Conservation (phyloP, 1,284 basidiomycete species). For the Puccinia horiana region DNA sequence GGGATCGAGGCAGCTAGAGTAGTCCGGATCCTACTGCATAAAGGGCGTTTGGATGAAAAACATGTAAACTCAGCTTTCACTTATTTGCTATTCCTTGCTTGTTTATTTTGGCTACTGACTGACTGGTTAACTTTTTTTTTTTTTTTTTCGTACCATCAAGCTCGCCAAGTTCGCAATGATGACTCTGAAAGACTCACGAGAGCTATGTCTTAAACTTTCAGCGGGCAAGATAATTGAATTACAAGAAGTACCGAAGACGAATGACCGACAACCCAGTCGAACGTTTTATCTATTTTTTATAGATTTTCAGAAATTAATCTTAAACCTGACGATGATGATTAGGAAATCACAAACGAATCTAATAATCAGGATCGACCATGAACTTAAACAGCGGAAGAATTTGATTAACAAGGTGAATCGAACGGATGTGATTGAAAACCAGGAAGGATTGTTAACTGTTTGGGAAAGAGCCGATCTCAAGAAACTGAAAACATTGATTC, state of each 20-base stretch:
- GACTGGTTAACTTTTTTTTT: neutral
- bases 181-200: slow-evolving; percentile 43
- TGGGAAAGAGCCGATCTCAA: slow-evolving; percentile 30
- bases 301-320: slow-evolving; percentile 41
- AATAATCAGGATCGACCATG: slow-evolving; percentile 24
- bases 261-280: slow-evolving; percentile 35
- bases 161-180: slow-evolving; percentile 44
- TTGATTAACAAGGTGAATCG: slow-evolving; percentile 30
- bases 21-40: slow-evolving; percentile 33
- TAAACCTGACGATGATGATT: slow-evolving; percentile 31
- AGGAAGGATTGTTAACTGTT: slow-evolving; percentile 1
- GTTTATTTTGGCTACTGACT: neutral
- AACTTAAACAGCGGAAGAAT: slow-evolving; percentile 12
- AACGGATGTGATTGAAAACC: slow-evolving; percentile 24
- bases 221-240: slow-evolving; percentile 30
- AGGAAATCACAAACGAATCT: slow-evolving; percentile 35
- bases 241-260: slow-evolving; percentile 47
- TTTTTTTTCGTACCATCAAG: neutral
- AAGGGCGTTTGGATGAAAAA: slow-evolving; percentile 43
- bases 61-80: slow-evolving; percentile 17
- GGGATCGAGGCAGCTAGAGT: slow-evolving; percentile 42
- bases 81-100: too few relatives aligned
- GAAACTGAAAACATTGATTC: slow-evolving; percentile 5
- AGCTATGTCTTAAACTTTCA: slow-evolving; percentile 37
- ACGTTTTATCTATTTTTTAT: slow-evolving; percentile 43